Conservation (phyloP, 345 rosid genomes). For the Rhizophora mangle region DNA sequence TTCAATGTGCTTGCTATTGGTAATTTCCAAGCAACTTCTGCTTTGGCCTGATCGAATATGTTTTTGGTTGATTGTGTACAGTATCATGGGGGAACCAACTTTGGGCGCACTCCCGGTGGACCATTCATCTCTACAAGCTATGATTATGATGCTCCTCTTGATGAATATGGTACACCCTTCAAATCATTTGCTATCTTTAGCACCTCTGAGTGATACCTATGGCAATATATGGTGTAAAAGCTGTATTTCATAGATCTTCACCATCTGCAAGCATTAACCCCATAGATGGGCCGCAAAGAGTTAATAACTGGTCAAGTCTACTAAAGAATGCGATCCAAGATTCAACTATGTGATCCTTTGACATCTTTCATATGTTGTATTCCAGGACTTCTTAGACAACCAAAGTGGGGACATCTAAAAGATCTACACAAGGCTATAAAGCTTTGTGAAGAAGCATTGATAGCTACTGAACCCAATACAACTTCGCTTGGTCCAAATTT, state of each 20-base stretch:
- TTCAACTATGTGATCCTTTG: conserved; percentile 3
- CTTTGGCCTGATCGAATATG: conserved; percentile 6
- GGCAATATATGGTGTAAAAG: too few species aligned
- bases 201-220: not conserved
- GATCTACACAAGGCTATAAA: conserved; percentile 89
- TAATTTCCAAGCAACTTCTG: not conserved
- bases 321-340: not conserved
- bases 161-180: conserved; percentile 74
- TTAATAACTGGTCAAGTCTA: not conserved
- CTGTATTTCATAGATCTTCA: too few species aligned
- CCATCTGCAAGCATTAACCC: too few species aligned
- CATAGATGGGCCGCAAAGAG: too few species aligned
- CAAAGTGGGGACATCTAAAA: conserved; percentile 93
- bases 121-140: conserved; percentile 91
- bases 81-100: conserved; percentile 99
- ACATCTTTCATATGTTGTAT: conserved; percentile 9
- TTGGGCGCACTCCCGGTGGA: conserved; percentile 75
- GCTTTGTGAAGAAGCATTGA: conserved; percentile 73
- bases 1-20: not conserved
- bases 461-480: conserved; percentile 68
- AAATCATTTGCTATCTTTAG: not conserved
- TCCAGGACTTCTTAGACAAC: conserved; percentile 76
- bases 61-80: conserved; percentile 30
- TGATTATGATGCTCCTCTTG: conserved; percentile 96
- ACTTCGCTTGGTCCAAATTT: conserved; percentile 68